Evolutionary conservation across 2,329 filamentous ascomycete genomes (phyloP), one percentile per base, ranked within the genome.

Genomic region (Pseudogymnoascus sp.): DNA sequence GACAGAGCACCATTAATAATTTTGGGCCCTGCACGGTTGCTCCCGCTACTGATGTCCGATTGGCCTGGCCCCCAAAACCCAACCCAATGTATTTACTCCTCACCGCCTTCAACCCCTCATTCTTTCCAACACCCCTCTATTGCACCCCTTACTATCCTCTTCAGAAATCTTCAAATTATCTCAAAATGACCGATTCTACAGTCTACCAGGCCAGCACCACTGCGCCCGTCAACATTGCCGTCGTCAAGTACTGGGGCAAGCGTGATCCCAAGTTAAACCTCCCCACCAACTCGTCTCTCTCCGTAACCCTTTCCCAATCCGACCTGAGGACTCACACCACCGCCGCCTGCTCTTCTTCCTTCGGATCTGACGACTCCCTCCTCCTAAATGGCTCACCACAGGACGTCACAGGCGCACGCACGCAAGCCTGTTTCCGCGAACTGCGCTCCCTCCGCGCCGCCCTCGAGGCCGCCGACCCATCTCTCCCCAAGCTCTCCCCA

Each of bases 161-260:
- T n/a, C 23, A 52, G 8, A 28, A 52, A n/a, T 4, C 13, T 57
- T 38, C 55, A 57, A 34, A 57, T 23, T 15, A 21, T 37, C 12
- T 61, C 63, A 68, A 39, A 55, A 72, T 72, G 70, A 58, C 68
- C n/a, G 67, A 69, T 60, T 63, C 62, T 21, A 68, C 69, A 60
- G 82, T 97, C 69, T 92, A 95, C 79, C 88, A 91, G 69, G 90
- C 94, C 67, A 96, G 89, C 79, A 96, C 94, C 62, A 97, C 92
- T 65, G 94, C 94, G 38, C 94, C 92, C 12, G 92, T 97, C 71
- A 97, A 97, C 79, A 97, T 97, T 72, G 92, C 92, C 66, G 92
- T 97, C 61, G 94, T 97, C 77, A 97, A 97, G 88, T 88, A 99
- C 82, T 99, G 95, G 94, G 94, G 95, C 68, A 99, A 99, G 78